Evolutionary conservation across 352 stramenopile genomes (phyloP).

Genomic region (Phytophthora crassamura): DNA sequence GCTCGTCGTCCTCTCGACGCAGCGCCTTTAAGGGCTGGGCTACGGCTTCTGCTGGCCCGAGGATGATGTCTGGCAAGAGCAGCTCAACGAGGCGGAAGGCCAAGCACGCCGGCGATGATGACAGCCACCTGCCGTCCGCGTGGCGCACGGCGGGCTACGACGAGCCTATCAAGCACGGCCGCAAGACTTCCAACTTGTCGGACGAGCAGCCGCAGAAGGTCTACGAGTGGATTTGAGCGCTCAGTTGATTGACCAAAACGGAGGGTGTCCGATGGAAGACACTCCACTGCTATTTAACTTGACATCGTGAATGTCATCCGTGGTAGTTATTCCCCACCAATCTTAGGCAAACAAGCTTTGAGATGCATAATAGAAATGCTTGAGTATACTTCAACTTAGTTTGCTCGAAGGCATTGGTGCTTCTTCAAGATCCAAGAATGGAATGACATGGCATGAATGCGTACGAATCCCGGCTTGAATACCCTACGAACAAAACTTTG

Average conservation of each 20-base stretch:
- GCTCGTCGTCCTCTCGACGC: slow-evolving; percentile 27
- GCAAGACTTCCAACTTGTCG: slow-evolving; percentile 30
- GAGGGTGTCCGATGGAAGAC: slow-evolving; percentile 36
- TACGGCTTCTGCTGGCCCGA: slow-evolving; percentile 36
- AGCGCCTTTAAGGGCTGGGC: slow-evolving; percentile 37
- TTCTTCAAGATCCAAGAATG: no score
- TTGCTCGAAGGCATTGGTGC: no score
- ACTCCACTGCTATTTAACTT: slow-evolving; percentile 46
- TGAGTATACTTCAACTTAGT: slow-evolving; percentile 17
- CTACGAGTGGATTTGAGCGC: slow-evolving; percentile 43
- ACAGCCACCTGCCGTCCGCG: slow-evolving; percentile 23
- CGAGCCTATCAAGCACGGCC: slow-evolving; percentile 23
- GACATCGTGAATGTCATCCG: slow-evolving; percentile 29
- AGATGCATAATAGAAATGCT: slow-evolving; percentile 26
- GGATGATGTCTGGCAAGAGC: slow-evolving; percentile 25
- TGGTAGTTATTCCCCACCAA: slow-evolving; percentile 23
- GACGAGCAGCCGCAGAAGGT: slow-evolving; percentile 29
- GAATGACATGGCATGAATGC: no score
- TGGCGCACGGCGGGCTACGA: slow-evolving; percentile 24
- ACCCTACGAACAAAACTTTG: no score
- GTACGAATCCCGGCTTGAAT: no score
- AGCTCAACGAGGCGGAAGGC: slow-evolving; percentile 12
- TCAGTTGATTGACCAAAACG: slow-evolving; percentile 34
- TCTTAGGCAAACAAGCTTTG: slow-evolving; percentile 12
- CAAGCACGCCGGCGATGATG: slow-evolving; percentile 15